A percentile compares a stretch with the other conserved stretches of the same genome.
phyloP scores from a whole-genome alignment of 2,329 filamentous ascomycete genomes.

The Neonectria magnoliae region DNA sequence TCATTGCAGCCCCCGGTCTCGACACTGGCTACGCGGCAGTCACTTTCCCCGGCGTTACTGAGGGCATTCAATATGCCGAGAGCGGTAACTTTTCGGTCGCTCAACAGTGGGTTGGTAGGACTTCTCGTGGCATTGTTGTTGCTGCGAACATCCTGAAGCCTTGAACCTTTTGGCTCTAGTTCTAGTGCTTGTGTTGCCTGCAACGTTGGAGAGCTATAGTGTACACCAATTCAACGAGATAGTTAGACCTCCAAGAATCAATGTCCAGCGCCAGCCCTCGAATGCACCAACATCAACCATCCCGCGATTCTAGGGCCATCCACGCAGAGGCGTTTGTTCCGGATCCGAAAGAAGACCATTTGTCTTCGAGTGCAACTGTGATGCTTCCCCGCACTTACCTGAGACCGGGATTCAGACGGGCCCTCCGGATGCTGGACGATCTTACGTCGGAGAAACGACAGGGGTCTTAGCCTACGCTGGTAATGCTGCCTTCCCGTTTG shows the following conservation, averaged over 20 bases:
- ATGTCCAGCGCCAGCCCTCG: too few species aligned
- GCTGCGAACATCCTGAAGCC: conserved; percentile 49
- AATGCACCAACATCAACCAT: too few species aligned
- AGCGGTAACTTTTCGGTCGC: conserved; percentile 41
- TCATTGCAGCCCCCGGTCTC: conserved; percentile 58
- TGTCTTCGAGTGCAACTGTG: background rate
- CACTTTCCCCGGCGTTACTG: conserved; percentile 68
- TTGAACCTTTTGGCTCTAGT: conserved; percentile 4
- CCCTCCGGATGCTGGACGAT: background rate
- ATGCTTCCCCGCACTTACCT: background rate
- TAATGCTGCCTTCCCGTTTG: too few species aligned
- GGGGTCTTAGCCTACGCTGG: too few species aligned
- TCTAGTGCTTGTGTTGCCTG: too few species aligned
- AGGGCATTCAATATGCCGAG: conserved; percentile 67
- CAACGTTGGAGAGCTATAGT: too few species aligned
- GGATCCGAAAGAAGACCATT: too few species aligned
- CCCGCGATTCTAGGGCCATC: too few species aligned
- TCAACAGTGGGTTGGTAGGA: conserved; percentile 49
- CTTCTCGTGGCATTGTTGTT: conserved; percentile 46
- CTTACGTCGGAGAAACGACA: too few species aligned
- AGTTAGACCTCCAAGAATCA: too few species aligned
- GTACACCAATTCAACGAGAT: too few species aligned
- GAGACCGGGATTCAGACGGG: background rate
- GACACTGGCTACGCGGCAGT: conserved; percentile 58
- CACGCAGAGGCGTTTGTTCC: background rate